Evolutionary conservation across 257 asterid genomes (phyloP), one percentile per base, ranked within the genome.

Genomic region (Leonotis leonurus): DNA sequence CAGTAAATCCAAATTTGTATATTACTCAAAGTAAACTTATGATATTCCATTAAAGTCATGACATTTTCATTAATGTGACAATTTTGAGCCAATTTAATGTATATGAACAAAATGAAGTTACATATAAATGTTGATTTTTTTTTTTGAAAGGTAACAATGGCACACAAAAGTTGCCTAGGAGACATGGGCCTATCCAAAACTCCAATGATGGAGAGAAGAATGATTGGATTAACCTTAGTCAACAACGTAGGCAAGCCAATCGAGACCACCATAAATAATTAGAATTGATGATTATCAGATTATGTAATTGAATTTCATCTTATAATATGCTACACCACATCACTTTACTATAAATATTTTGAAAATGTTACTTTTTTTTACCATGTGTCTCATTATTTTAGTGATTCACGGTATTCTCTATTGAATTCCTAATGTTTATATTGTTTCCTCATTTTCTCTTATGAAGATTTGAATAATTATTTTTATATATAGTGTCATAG

Each of bases 121-220:
- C 6, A 22, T 27, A 5, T 13, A 30, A 1, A 9, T 7, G 26
- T 53, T 40, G 25, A 11, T 33, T 36, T 61, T 6, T 60, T 10
- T 40, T 72, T n/a, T n/a, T n/a, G n/a, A n/a, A 71, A 83, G 91
- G 73, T 24, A 58, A 46, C 48, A 43, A 40, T 10, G 59, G 67
- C 9, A 41, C 66, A 27, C 56, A 70, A 6, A 72, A 69, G 43
- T 79, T 75, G 33, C 80, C 81, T 21, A 24, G 49, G 5, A 62
- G 69, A 16, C 74, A 53, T 46, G 80, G 60, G 74, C 18, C 39
- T 3, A 55, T 30, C 30, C 32, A 10, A n/a, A 41, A 14, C 17
- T 1, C 20, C 21, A 41, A 41, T 3, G 22, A 3, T 5, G 54
- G 50, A 17, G 77, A 68, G 9, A 67, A 43, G 6, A 65, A 25